Base-by-base conservation (phyloP, 345 rosid genomes). In the Rhodamnia argentea region DNA sequence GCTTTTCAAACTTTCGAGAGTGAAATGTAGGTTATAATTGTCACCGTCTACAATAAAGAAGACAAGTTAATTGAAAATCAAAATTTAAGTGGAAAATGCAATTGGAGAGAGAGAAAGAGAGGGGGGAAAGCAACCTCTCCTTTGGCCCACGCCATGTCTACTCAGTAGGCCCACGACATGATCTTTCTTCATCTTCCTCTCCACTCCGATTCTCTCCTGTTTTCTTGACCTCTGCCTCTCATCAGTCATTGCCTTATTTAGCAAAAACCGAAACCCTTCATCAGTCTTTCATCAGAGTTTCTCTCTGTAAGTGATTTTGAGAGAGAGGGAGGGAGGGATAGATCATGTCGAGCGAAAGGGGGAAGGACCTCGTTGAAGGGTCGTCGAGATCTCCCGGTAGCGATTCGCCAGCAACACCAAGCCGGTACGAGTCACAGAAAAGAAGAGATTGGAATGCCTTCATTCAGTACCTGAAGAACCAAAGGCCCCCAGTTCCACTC, bases 361-460 rank as follows among this genome's bases (percentile, higher is more conserved):
- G 94, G 37, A 93, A 91, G 83, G 94, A 88, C 32, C 44, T 83
- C 5, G 93, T 83, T 0, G 90, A 89, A 87, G 92, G 90, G 82
- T 91, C 92, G 42, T 58, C 91, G 4, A 70, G 78, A 70, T 70
- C 78, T 18, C 78, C 78, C 47, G 2, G 32, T 84, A 44, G 24
- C 51, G 86, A 88, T 60, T 86, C 37, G 11, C 90, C 88, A 7
- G 52, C 88, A 2, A 90, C 94, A 7, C 97, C 97, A 18, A 95
- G 96, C 87, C 94, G 97, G 16, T 95, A 95, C 78, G 97, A 93
- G 87, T 95, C 96, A 7, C 97, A 95, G 60, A 95, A 95, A 88
- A 89, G 96, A 87, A 91, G 97, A 23, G 97, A 94, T 84, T 94
- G 97, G 97, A 94, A 94, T 89, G 94, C 97, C 52, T 94, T 94